Conservation (phyloP, 108 stramenopile genomes). For the Fistulifera pelliculosa region DNA sequence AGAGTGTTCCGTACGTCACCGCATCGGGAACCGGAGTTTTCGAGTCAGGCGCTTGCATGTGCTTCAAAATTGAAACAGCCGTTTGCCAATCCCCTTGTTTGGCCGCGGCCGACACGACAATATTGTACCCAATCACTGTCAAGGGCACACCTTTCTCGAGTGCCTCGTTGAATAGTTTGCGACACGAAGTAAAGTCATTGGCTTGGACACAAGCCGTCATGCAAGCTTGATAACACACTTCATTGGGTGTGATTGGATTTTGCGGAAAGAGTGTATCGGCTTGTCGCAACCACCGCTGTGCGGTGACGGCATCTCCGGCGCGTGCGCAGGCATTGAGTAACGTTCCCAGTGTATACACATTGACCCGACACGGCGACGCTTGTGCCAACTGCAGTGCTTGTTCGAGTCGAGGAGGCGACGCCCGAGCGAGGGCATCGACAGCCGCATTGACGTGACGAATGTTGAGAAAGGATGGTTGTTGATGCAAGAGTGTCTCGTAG, state of each 20-base stretch:
- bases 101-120: constrained; percentile 69
- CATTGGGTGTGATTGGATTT: constrained; percentile 45
- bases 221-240: constrained; percentile 63
- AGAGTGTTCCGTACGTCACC: constrained; percentile 72
- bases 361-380: constrained; percentile 9
- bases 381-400: constrained; percentile 37
- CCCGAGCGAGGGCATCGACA: constrained; percentile 69
- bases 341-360: constrained; percentile 71
- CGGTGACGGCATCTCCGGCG: constrained; percentile 35
- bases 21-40: constrained; percentile 48
- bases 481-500: constrained; percentile 15
- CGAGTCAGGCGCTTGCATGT: constrained; percentile 33
- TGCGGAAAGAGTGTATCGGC: background rate
- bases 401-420: constrained; percentile 35
- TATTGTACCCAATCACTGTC: constrained; percentile 79
- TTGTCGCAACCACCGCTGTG: constrained; percentile 33
- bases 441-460: constrained; percentile 62
- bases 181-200: constrained; percentile 9
- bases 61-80: constrained; percentile 43
- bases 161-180: constrained; percentile 37
- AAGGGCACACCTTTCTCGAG: constrained; percentile 25
- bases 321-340: constrained; percentile 62
- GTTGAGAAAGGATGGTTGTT: constrained; percentile 28
- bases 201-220: constrained; percentile 63
- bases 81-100: constrained; percentile 50